Conservation (phyloP, 1,284 basidiomycete species). For the Omphalotus olearius region DNA sequence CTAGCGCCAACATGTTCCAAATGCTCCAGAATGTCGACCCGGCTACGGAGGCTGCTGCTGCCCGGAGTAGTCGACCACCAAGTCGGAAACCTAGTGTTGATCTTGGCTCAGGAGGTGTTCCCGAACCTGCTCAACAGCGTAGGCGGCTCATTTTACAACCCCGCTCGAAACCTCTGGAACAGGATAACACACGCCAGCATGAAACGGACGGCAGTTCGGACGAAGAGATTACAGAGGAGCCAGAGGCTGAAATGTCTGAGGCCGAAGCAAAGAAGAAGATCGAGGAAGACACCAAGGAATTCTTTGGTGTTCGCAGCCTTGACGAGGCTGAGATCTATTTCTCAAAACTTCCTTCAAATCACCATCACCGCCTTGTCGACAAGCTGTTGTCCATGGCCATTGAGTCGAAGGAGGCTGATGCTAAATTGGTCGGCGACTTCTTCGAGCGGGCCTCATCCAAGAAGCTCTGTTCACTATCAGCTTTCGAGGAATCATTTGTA, state of each 20-base stretch:
- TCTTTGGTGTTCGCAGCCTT: slow-evolving; percentile 73
- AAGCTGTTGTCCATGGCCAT: slow-evolving; percentile 69
- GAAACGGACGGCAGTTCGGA: slow-evolving; percentile 51
- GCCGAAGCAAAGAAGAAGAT: slow-evolving; percentile 77
- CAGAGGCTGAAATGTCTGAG: slow-evolving; percentile 55
- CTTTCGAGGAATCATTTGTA: slow-evolving; percentile 68
- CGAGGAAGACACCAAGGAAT: slow-evolving; percentile 74
- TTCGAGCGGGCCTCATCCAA: slow-evolving; percentile 56
- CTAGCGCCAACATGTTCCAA: slow-evolving; percentile 86
- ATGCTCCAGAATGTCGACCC: slow-evolving; percentile 63
- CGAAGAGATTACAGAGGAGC: slow-evolving; percentile 40
- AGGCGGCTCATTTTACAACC: slow-evolving; percentile 68
- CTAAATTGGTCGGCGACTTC: slow-evolving; percentile 69
- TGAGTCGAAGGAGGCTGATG: slow-evolving; percentile 84
- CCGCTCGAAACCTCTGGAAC: slow-evolving; percentile 39
- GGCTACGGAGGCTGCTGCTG: slow-evolving; percentile 39
- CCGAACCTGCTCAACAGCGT: slow-evolving; percentile 52
- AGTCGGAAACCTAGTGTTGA: slow-evolving; percentile 50
- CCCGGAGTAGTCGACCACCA: slow-evolving; percentile 35
- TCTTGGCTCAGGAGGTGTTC: slow-evolving; percentile 26
- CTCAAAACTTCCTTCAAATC: slow-evolving; percentile 58
- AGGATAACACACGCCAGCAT: slow-evolving; percentile 32
- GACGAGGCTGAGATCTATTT: slow-evolving; percentile 88
- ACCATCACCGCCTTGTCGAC: slow-evolving; percentile 68
- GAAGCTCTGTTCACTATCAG: slow-evolving; percentile 47